Evolutionary conservation across 257 asterid genomes (phyloP).

Genomic region (Fraxinus quadrangulata): DNA sequence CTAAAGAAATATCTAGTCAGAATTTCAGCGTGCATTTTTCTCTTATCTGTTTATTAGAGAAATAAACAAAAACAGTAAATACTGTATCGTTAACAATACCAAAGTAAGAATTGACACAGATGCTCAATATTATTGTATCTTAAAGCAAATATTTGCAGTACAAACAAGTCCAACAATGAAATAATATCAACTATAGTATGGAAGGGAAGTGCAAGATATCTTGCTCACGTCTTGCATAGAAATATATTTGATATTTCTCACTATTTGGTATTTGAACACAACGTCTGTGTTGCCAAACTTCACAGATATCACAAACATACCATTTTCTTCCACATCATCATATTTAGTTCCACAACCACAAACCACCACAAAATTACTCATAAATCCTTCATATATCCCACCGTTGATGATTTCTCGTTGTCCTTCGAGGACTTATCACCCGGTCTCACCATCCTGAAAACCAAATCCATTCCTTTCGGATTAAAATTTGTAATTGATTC

Average conservation of each 20-base stretch:
- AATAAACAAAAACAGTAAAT: too few species aligned
- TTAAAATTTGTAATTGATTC: slow-evolving; percentile 39
- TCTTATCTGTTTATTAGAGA: too few species aligned
- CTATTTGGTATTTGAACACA: slow-evolving; percentile 62
- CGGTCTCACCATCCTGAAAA: slow-evolving; percentile 48
- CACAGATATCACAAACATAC: slow-evolving; percentile 79
- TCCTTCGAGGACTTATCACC: slow-evolving; percentile 45
- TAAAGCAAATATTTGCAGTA: not conserved
- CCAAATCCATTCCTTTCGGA: slow-evolving; percentile 52
- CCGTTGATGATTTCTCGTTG: slow-evolving; percentile 22
- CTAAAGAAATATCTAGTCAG: too few species aligned
- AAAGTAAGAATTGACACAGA: not conserved
- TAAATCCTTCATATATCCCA: slow-evolving; percentile 32
- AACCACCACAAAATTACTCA: slow-evolving; percentile 43
- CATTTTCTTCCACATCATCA: slow-evolving; percentile 91
- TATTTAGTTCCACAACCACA: slow-evolving; percentile 72
- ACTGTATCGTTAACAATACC: too few species aligned
- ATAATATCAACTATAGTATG: slow-evolving; percentile 35
- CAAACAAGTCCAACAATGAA: not conserved
- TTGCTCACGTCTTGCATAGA: slow-evolving; percentile 74
- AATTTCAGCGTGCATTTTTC: too few species aligned
- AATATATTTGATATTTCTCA: slow-evolving; percentile 62
- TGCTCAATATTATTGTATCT: not conserved
- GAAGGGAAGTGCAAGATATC: slow-evolving; percentile 60
- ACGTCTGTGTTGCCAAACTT: slow-evolving; percentile 80